phyloP scores from a whole-genome alignment of 2,329 filamentous ascomycete genomes.

The Cladophialophora immunda region DNA sequence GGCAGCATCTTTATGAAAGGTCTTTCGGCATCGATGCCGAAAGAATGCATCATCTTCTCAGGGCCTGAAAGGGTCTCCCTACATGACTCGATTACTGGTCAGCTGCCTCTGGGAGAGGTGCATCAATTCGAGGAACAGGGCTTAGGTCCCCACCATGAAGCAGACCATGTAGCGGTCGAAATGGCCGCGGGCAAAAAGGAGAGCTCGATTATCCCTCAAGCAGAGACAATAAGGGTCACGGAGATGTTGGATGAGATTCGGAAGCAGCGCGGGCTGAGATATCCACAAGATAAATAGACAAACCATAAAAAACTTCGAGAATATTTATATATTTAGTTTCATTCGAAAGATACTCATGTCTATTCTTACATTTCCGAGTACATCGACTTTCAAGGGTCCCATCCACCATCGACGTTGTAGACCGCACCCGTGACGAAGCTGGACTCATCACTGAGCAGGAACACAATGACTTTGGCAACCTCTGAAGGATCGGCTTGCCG shows the following conservation, averaged over 20 bases:
- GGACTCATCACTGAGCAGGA: constrained; percentile 55
- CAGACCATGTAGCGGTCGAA: constrained; percentile 40
- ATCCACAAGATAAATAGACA: too few relatives aligned
- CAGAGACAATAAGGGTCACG: constrained; percentile 56
- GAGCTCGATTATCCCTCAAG: constrained; percentile 55
- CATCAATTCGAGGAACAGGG: constrained; percentile 76
- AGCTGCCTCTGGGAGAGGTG: too few relatives aligned
- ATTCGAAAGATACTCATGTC: too few relatives aligned
- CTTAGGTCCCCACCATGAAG: constrained; percentile 47
- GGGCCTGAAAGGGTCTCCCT: constrained; percentile 30
- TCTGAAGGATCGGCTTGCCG: constrained; percentile 47
- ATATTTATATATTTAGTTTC: too few relatives aligned
- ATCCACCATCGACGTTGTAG: constrained; percentile 57
- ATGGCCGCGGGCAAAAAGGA: constrained; percentile 48
- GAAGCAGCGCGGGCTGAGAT: constrained; percentile 40
- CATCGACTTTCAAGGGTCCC: too few relatives aligned
- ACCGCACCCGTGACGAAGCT: constrained; percentile 58
- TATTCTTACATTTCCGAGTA: too few relatives aligned
- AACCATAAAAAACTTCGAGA: too few relatives aligned
- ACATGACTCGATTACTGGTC: too few relatives aligned
- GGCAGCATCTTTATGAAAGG: constrained; percentile 34
- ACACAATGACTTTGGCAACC: constrained; percentile 55
- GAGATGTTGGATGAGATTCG: constrained; percentile 59
- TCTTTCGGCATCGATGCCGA: constrained; percentile 14
- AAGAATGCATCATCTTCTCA: too few relatives aligned